A percentile compares a stretch with the other conserved stretches of the same genome.
Evolutionary conservation across 192 early-diverging fungal species (phyloP).

Genomic region (Coemansia aciculifera): DNA sequence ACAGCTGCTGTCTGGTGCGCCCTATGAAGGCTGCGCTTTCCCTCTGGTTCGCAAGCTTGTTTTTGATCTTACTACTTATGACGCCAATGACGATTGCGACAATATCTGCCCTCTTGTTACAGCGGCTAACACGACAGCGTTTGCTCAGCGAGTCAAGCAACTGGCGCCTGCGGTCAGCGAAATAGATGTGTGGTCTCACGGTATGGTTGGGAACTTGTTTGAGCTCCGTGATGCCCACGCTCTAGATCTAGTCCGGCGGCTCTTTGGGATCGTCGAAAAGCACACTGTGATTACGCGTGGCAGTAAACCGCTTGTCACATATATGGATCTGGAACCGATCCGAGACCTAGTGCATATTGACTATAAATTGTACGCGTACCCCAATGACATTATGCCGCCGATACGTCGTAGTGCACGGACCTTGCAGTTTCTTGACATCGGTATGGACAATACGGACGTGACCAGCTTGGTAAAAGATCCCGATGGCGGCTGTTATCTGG

Average conservation of each 20-base stretch:
- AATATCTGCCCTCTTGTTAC: background rate
- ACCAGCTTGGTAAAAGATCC: background rate
- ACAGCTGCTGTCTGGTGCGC: background rate
- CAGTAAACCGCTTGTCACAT: background rate
- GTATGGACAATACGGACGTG: background rate
- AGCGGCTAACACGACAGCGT: background rate
- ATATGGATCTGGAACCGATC: background rate
- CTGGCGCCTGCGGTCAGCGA: background rate
- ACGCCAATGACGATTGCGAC: background rate
- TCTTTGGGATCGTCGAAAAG: background rate
- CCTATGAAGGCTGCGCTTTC: background rate
- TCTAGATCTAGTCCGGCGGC: background rate
- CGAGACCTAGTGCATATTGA: background rate
- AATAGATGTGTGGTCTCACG: background rate
- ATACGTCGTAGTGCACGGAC: background rate
- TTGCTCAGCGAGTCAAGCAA: background rate
- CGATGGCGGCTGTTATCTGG: background rate
- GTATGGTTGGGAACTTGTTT: background rate
- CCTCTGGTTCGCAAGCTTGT: background rate
- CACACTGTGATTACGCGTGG: background rate
- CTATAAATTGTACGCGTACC: background rate
- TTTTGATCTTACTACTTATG: background rate
- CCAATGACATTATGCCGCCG: background rate
- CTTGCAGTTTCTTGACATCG: background rate
- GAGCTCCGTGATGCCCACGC: background rate